Conservation (phyloP, 768 basidiomycete genomes). For the Auriscalpium microsporum region DNA sequence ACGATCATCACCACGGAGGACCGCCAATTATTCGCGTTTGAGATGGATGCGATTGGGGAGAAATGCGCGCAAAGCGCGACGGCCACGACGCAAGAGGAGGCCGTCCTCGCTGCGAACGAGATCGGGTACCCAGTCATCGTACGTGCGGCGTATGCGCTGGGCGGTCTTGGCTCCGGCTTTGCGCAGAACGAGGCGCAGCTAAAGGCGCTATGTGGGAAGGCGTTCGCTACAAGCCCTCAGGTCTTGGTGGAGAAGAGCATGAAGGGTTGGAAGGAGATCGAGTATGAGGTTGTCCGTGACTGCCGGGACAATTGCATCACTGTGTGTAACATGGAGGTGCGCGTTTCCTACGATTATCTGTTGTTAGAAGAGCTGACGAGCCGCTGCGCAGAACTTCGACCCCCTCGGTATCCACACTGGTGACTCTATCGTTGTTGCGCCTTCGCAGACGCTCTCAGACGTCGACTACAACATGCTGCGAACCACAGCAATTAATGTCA, state of each 20-base stretch:
- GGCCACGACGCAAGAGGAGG: conserved; percentile 91
- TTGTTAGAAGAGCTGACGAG: not conserved
- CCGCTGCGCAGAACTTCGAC: conserved; percentile 78
- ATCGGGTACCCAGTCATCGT: conserved; percentile 98
- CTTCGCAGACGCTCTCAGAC: conserved; percentile 97
- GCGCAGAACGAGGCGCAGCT: conserved; percentile 92
- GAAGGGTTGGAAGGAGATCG: conserved; percentile 99
- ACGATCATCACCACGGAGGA: conserved; percentile 78
- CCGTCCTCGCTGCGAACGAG: conserved; percentile 78
- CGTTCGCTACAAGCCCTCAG: conserved; percentile 96
- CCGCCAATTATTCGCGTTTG: conserved; percentile 67
- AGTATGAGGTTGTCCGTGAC: conserved; percentile 97
- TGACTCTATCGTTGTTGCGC: conserved; percentile 96
- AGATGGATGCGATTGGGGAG: conserved; percentile 68
- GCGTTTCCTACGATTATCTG: conserved; percentile 20
- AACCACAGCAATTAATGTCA: conserved; percentile 95
- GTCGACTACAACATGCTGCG: conserved; percentile 99
- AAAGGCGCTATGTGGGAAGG: conserved; percentile 81
- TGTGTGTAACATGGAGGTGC: conserved; percentile 99
- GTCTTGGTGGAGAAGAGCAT: conserved; percentile 99
- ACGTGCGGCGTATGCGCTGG: conserved; percentile 93
- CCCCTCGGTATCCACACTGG: conserved; percentile 98
- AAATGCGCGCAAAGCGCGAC: conserved; percentile 68
- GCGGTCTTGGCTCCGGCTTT: conserved; percentile 97
- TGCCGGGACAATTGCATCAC: conserved; percentile 98